Evolutionary conservation across 2,329 filamentous ascomycete genomes (phyloP), one percentile per base, ranked within the genome.

Genomic region (Calonectria pseudoreteaudii): DNA sequence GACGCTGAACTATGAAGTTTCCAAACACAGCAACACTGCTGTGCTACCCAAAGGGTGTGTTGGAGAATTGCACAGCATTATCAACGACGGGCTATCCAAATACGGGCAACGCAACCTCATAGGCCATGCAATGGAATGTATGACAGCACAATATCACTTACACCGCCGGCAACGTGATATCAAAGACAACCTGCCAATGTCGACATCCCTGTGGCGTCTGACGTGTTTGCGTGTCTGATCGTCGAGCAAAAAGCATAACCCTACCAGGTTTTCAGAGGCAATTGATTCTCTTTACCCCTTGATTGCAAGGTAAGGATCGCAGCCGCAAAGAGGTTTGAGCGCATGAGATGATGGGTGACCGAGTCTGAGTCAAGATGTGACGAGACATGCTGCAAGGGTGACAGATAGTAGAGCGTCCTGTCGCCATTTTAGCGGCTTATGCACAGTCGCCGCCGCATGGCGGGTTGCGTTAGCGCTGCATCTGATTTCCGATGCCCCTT

Each of bases 141-240:
- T 71, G 62, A 66, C 56, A 62, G 41, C 67, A 72, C 64, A 7
- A 47, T 38, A 65, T 49, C 47, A 44, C n/a, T 67, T 68, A 69
- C 67, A 74, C 73, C 70, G 69, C 72, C 50, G n/a, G 49, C 68
- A 74, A 72, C 60, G 41, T 68, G 56, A 44, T 64, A 72, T 26
- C 49, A 73, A 75, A 70, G 68, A 64, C 23, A 53, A 50, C 41
- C 28, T 18, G 26, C 9, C 10, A 44, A 81, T 80, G 78, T 79
- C 79, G 79, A 80, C 79, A 80, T 80, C 68, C 60, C 64, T 47
- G 73, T 80, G 79, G 79, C 76, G 73, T 75, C 71, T 81, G 79
- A 80, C 79, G 79, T 62, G 52, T 80, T 75, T 44, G 11, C 60
- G 16, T 6, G 36, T 68, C 47, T n/a, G 30, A 36, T 62, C 66